phyloP scores from a whole-genome alignment of 23 red algal species.

The Agarophyton chilense region DNA sequence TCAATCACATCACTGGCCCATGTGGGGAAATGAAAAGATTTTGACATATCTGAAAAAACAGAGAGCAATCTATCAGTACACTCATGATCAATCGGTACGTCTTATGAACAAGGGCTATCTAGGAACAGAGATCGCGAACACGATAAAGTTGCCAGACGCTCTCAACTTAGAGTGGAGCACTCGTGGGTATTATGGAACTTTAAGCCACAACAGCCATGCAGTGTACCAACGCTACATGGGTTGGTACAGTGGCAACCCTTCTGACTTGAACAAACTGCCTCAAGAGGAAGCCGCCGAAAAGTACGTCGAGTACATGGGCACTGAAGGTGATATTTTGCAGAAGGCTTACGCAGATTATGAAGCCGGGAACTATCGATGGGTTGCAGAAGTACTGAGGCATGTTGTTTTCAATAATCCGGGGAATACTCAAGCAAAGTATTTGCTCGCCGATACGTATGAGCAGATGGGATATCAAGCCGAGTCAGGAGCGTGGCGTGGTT shows the following conservation, averaged over 20 bases:
- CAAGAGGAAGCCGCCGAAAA: not conserved
- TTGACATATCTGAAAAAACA: constrained; percentile 9
- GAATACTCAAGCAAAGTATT: not conserved
- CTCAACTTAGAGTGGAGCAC: constrained; percentile 12
- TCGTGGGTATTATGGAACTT: no score
- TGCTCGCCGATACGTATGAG: constrained; percentile 17
- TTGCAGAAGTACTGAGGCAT: constrained; percentile 23
- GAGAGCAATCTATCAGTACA: not conserved
- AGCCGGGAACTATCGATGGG: constrained; percentile 14
- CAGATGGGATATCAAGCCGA: constrained; percentile 38
- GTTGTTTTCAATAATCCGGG: not conserved
- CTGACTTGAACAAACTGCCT: constrained; percentile 8
- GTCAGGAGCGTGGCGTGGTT: constrained; percentile 11
- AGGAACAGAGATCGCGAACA: not conserved
- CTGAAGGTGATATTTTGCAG: not conserved
- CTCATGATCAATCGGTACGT: no score
- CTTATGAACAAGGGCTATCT: constrained; percentile 3
- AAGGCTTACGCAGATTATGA: not conserved
- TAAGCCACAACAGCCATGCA: no score
- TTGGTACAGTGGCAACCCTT: constrained; percentile 24
- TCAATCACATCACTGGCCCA: constrained; percentile 9
- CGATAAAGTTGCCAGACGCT: not conserved
- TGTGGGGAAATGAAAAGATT: not conserved
- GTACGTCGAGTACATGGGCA: constrained; percentile 21
- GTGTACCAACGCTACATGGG: constrained; percentile 33